phyloP scores from a whole-genome alignment of 768 basidiomycete genomes.

The Tylopilus sp. region DNA sequence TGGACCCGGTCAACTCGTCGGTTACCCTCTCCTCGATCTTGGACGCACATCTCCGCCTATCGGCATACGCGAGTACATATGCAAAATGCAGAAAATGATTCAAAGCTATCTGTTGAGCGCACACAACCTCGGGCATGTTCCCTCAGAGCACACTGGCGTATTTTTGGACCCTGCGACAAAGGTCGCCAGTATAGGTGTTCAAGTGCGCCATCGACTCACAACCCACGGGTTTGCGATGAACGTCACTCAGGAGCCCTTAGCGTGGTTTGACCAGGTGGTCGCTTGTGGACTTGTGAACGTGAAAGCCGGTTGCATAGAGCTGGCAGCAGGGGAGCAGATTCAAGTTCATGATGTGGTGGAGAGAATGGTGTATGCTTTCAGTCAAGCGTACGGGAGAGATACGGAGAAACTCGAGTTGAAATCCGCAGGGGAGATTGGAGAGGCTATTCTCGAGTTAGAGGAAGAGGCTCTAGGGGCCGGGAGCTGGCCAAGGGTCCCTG shows the following conservation, averaged over 20 bases:
- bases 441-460: slow-evolving; percentile 47
- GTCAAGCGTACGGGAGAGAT: slow-evolving; percentile 46
- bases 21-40: slow-evolving; percentile 91
- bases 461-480: slow-evolving; percentile 41
- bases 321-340: slow-evolving; percentile 38
- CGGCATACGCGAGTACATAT: slow-evolving; percentile 80
- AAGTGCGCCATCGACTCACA: slow-evolving; percentile 91
- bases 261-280: slow-evolving; percentile 85
- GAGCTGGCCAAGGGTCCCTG: slow-evolving; percentile 34
- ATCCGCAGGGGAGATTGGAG: slow-evolving; percentile 45
- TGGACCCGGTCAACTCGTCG: slow-evolving; percentile 95
- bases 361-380: slow-evolving; percentile 47
- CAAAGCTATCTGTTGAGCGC: slow-evolving; percentile 55
- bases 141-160: slow-evolving; percentile 86
- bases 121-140: slow-evolving; percentile 53
- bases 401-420: slow-evolving; percentile 42
- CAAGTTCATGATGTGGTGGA: slow-evolving; percentile 50
- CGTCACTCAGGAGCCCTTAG: slow-evolving; percentile 71
- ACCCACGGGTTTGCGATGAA: slow-evolving; percentile 96
- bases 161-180: slow-evolving; percentile 81
- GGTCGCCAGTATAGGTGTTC: slow-evolving; percentile 94
- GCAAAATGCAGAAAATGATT: slow-evolving; percentile 72
- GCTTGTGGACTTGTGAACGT: slow-evolving; percentile 91
- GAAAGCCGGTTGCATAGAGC: slow-evolving; percentile 64
- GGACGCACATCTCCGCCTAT: slow-evolving; percentile 70